These are phyloP conservation scores for Leishmania amazonensis DNA, from an alignment of 208 protist species.

Conservation along the genomic window DNA sequence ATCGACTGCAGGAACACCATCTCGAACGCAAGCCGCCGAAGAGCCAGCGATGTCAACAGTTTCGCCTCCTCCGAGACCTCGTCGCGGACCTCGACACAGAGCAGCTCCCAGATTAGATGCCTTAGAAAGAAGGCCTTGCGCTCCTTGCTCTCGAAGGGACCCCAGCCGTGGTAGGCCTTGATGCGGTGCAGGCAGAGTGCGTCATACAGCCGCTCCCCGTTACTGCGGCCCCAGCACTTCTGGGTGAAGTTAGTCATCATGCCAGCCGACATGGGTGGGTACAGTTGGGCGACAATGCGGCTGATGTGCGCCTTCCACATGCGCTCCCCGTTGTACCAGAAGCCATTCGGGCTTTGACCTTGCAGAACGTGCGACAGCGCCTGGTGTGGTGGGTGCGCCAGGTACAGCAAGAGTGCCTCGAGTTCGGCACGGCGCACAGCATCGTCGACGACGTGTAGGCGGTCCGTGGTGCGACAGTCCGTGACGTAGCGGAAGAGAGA, in stretches of 20 bases:
- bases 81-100: slow-evolving; percentile 56
- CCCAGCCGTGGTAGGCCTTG: slow-evolving; percentile 77
- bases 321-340: slow-evolving; percentile 85
- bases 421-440: slow-evolving; percentile 77
- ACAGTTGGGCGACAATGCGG: slow-evolving; percentile 66
- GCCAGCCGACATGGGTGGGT: slow-evolving; percentile 72
- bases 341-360: slow-evolving; percentile 53
- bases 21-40: slow-evolving; percentile 81
- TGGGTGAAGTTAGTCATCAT: slow-evolving; percentile 93
- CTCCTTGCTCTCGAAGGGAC: slow-evolving; percentile 80
- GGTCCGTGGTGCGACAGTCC: slow-evolving; percentile 50
- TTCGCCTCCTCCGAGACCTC: slow-evolving; percentile 66
- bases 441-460: slow-evolving; percentile 80
- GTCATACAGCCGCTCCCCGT: slow-evolving; percentile 89
- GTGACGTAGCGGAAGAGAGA: slow-evolving; percentile 61
- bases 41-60: slow-evolving; percentile 56
- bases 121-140: slow-evolving; percentile 87
- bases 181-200: slow-evolving; percentile 73
- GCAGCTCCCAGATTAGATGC: slow-evolving; percentile 79
- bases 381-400: slow-evolving; percentile 70
- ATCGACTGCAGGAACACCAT: slow-evolving; percentile 88
- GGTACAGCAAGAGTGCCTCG: slow-evolving; percentile 67
- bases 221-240: slow-evolving; percentile 88
- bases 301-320: slow-evolving; percentile 85
- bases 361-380: slow-evolving; percentile 80